A percentile compares a stretch with the other conserved stretches of the same genome.
Conservation (phyloP, 257 asterid genomes). For the Coffea eugenioides region DNA sequence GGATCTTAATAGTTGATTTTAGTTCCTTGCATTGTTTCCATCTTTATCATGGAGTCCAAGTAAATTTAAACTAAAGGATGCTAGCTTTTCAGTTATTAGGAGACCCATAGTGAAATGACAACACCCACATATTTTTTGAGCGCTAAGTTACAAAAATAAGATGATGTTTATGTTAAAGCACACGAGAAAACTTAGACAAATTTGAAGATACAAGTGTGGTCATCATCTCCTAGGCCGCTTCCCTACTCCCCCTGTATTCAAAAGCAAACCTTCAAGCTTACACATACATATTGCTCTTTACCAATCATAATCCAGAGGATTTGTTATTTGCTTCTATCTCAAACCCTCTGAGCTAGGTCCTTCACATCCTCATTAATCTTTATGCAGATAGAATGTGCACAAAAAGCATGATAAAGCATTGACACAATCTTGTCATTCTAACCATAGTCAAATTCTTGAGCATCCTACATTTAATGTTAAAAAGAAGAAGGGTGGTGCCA, state of each 20-base stretch:
- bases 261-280: neutral
- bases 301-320: neutral
- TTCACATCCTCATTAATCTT: neutral
- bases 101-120: neutral
- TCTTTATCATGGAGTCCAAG: no score
- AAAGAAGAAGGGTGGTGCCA: constrained; percentile 18
- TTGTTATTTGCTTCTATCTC: neutral
- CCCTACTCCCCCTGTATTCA: neutral
- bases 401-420: neutral
- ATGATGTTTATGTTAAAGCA: neutral
- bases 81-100: neutral
- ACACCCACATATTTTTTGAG: neutral
- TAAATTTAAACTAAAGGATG: no score
- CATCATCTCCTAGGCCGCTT: neutral
- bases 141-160: neutral
- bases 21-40: neutral
- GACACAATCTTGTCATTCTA: neutral
- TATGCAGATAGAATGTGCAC: neutral
- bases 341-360: neutral
- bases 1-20: neutral
- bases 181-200: neutral
- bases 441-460: neutral
- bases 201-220: neutral
- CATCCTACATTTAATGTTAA: constrained; percentile 6
- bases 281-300: neutral